Conservation (phyloP, 805 yeast species). For the Saccharomycopsis microspora region DNA sequence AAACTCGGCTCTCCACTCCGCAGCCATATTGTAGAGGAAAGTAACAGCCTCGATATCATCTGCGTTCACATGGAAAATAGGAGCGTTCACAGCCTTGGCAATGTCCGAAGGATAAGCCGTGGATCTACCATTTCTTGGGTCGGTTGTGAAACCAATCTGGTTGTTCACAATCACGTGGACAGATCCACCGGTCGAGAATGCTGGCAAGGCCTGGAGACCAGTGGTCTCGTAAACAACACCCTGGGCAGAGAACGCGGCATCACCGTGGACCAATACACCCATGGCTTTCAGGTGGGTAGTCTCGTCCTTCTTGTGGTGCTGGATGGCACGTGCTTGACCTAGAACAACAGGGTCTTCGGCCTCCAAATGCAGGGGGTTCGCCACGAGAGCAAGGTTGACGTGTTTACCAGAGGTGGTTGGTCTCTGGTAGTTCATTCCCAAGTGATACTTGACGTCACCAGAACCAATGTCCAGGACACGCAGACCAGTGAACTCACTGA, state of each 20-base stretch:
- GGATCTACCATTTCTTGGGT: constrained; percentile 94
- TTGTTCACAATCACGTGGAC: constrained; percentile 92
- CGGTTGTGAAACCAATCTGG: constrained; percentile 99
- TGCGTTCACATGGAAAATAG: constrained; percentile 98
- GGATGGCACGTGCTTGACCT: constrained; percentile 95
- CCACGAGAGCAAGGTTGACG: constrained; percentile 91
- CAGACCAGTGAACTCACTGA: constrained; percentile 91
- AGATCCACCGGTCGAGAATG: constrained; percentile 97
- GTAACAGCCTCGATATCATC: constrained; percentile 93
- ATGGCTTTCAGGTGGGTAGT: constrained; percentile 78
- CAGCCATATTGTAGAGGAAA: constrained; percentile 89
- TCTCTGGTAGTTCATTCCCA: constrained; percentile 98
- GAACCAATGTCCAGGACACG: constrained; percentile 90
- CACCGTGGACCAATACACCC: constrained; percentile 94
- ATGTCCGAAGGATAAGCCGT: constrained; percentile 97
- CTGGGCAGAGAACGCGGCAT: constrained; percentile 97
- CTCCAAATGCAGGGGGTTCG: constrained; percentile 98
- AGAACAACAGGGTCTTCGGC: constrained; percentile 98
- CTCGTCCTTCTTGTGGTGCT: constrained; percentile 81
- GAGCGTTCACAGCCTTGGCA: constrained; percentile 94
- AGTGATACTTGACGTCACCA: constrained; percentile 97
- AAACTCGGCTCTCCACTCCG: constrained; percentile 97
- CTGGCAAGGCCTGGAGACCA: constrained; percentile 89
- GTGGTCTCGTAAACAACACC: constrained; percentile 98
- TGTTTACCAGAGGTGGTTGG: constrained; percentile 98